These are phyloP conservation scores for Diplocarpon rosae DNA, from an alignment of 2,329 filamentous ascomycete genomes.

Conservation along the genomic window DNA sequence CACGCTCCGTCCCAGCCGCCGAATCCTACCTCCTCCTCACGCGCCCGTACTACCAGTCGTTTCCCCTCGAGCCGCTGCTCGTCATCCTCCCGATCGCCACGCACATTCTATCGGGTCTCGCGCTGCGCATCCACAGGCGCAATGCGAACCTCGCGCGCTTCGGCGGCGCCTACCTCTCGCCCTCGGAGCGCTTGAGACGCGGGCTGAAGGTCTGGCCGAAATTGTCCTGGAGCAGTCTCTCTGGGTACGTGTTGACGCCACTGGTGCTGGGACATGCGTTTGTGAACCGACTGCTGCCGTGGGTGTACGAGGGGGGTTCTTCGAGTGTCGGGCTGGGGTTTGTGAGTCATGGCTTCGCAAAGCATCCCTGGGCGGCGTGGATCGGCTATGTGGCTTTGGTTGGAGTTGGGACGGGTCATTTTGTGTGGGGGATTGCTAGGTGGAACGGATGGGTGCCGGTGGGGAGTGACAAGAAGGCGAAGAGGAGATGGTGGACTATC, in stretches of 20 bases:
- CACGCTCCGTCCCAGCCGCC: constrained; percentile 59
- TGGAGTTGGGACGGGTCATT: constrained; percentile 58
- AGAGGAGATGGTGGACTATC: constrained; percentile 59
- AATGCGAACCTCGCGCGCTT: constrained; percentile 63
- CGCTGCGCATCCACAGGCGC: constrained; percentile 64
- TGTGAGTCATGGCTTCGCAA: constrained; percentile 74
- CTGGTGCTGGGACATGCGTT: constrained; percentile 61
- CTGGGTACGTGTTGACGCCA: constrained; percentile 60
- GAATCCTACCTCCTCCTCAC: constrained; percentile 86
- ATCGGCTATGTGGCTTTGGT: constrained; percentile 60
- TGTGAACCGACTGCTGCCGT: constrained; percentile 65
- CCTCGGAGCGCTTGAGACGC: constrained; percentile 34
- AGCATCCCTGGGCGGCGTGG: constrained; percentile 55
- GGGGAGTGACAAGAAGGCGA: constrained; percentile 41
- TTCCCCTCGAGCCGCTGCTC: constrained; percentile 67
- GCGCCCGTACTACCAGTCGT: constrained; percentile 82
- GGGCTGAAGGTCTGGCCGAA: constrained; percentile 41
- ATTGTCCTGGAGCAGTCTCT: constrained; percentile 56
- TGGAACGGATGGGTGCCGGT: constrained; percentile 60
- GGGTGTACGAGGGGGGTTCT: constrained; percentile 69
- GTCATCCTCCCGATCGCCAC: constrained; percentile 63
- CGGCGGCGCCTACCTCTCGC: constrained; percentile 49
- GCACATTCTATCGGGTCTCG: constrained; percentile 68
- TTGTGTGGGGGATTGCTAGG: constrained; percentile 75
- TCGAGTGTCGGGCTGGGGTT: constrained; percentile 78